Base-by-base conservation (phyloP, 495 filamentous ascomycete species). In the Neurospora sp. region DNA sequence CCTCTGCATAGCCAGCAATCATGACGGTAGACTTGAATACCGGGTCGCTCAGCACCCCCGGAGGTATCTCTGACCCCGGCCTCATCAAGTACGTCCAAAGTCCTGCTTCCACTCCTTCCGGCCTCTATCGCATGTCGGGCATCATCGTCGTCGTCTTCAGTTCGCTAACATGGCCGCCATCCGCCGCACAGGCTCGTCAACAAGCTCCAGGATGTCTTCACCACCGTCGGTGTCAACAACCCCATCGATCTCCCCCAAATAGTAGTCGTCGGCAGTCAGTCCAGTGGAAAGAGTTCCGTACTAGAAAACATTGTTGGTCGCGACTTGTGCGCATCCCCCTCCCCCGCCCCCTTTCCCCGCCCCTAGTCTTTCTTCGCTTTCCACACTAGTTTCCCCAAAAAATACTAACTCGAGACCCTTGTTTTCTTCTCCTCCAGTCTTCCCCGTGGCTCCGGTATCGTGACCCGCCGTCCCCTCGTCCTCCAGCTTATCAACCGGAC, bases 201-300 rank as follows among this genome's bases (percentile, higher is more conserved):
- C 86, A 97, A 97, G 85, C 90, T 99, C 38, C 96, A 99, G 80
- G 96, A 99, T 94, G 96, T 98, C 73, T 99, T 99, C 81, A 90
- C 96, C 61, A 98, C 96, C 44, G 96, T 99, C 74, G 96, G 96
- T 69, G 96, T 99, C 86, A 86, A 97, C 87, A 99, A 99, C 83
- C 96, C 96, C 65, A 99, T 99, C 86, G 96, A 99, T 86, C 83
- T 99, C 73, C 96, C 96, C 37, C 96, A 99, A 86, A 99, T 99
- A 83, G 96, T 91, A 73, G 96, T 99, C 72, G 96, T 99, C 68
- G 96, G 96, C 76, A 98, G 95, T 80, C 96, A 99, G 86, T 98
- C 96, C 14, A 97, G 94, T 81, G 96, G 96, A 80, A 99, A 99
- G 90, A 98, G 94, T 86, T 98, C 96, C n/a, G 96, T 99, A 77